A percentile compares a stretch with the other conserved stretches of the same genome.
Conservation (phyloP, 2,329 filamentous ascomycete species). For the Daldinia sp. region DNA sequence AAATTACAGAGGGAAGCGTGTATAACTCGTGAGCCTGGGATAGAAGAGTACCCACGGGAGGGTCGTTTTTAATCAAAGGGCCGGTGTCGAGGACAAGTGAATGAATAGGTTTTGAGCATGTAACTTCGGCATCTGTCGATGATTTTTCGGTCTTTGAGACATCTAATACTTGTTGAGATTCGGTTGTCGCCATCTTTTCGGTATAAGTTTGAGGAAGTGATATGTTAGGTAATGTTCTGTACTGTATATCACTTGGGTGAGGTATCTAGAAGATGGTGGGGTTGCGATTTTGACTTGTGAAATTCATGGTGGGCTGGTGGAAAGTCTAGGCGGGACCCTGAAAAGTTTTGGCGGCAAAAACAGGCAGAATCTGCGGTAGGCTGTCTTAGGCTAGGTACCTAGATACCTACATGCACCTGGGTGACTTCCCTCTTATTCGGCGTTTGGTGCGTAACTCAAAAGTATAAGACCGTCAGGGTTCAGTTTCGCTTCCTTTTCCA, state of each 20-base stretch:
- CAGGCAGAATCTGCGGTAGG: conserved; percentile 38
- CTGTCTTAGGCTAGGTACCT: too few species aligned
- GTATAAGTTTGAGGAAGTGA: neutral
- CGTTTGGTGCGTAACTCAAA: too few species aligned
- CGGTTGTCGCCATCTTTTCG: conserved; percentile 27
- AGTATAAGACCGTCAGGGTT: neutral
- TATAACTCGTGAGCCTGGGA: conserved; percentile 78
- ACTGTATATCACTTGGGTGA: too few species aligned
- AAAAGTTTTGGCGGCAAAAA: conserved; percentile 42
- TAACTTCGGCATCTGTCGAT: conserved; percentile 3
- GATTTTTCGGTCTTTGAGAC: neutral
- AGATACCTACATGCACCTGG: neutral
- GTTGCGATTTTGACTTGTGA: conserved; percentile 26
- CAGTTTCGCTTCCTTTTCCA: neutral
- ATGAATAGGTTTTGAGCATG: conserved; percentile 71
- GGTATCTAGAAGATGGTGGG: conserved; percentile 25
- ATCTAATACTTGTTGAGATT: conserved; percentile 6
- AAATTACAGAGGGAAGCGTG: conserved; percentile 85
- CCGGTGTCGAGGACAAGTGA: conserved; percentile 90
- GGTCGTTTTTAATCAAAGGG: conserved; percentile 92
- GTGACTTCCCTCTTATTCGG: too few species aligned
- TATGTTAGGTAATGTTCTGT: too few species aligned
- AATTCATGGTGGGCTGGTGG: conserved; percentile 26
- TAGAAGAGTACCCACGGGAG: conserved; percentile 82
- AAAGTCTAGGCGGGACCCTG: conserved; percentile 32